Evolutionary conservation across 805 yeast genomes (phyloP).

Genomic region (Yarrowia phangngaensis): DNA sequence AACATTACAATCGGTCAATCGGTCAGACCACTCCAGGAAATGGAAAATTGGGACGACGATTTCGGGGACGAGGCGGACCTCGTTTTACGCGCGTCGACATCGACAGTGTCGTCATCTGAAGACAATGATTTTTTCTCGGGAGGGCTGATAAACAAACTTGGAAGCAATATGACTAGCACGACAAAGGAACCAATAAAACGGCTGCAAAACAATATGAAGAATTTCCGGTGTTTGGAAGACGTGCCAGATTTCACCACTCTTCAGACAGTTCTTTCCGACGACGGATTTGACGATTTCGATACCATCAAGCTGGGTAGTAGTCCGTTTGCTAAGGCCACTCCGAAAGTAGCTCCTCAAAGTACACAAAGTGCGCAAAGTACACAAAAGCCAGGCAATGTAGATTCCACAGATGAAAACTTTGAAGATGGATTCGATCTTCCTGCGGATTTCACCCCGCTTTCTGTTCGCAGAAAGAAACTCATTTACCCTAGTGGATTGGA

Average conservation of each 20-base stretch:
- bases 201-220: constrained; percentile 4
- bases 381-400: too few relatives aligned
- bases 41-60: constrained; percentile 26
- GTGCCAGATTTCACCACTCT: constrained; percentile 13
- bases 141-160: constrained; percentile 3
- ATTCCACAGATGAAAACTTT: constrained; percentile 14
- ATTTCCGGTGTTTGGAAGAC: constrained; percentile 5
- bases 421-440: constrained; percentile 23
- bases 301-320: too few relatives aligned
- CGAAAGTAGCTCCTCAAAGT: too few relatives aligned
- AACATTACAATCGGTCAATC: too few relatives aligned
- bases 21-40: too few relatives aligned
- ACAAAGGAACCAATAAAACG: constrained; percentile 10
- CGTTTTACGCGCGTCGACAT: constrained; percentile 22
- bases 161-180: constrained; percentile 2
- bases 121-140: constrained; percentile 14
- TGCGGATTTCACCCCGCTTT: constrained; percentile 11
- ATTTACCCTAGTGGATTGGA: constrained; percentile 17
- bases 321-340: too few relatives aligned
- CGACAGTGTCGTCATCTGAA: constrained; percentile 15
- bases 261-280: constrained; percentile 16
- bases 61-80: constrained; percentile 24
- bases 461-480: background rate
- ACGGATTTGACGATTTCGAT: constrained; percentile 3
- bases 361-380: too few relatives aligned